phyloP scores from a whole-genome alignment of 805 yeast genomes.

The Pichia nanzhaoensis region DNA sequence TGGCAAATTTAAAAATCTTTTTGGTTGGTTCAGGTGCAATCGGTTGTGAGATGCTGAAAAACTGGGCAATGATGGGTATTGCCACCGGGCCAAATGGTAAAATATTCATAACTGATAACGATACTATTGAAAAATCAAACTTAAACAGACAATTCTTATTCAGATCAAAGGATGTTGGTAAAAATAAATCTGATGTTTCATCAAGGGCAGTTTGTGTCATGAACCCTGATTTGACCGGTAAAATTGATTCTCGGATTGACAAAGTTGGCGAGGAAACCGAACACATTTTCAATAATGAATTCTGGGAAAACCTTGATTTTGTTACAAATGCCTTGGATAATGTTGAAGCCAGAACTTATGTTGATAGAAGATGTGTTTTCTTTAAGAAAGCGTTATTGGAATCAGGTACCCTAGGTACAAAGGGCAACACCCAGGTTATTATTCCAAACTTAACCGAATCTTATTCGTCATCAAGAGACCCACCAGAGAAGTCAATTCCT shows the following conservation, averaged over 20 bases:
- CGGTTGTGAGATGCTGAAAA: constrained; percentile 97
- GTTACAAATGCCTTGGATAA: constrained; percentile 97
- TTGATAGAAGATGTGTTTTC: constrained; percentile 93
- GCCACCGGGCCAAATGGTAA: constrained; percentile 89
- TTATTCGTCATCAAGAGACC: constrained; percentile 93
- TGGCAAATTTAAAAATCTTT: constrained; percentile 76
- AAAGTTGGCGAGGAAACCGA: constrained; percentile 95
- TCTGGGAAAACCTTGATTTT: constrained; percentile 79
- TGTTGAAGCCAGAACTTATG: constrained; percentile 96
- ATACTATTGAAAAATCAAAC: constrained; percentile 91
- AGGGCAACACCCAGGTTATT: constrained; percentile 96
- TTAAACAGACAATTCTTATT: constrained; percentile 94
- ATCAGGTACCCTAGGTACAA: constrained; percentile 96
- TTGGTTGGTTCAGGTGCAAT: constrained; percentile 97
- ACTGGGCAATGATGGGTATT: constrained; percentile 95
- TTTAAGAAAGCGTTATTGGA: constrained; percentile 87
- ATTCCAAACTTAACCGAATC: constrained; percentile 93
- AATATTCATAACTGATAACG: constrained; percentile 85
- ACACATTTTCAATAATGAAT: constrained; percentile 70
- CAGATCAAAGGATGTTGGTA: constrained; percentile 91
- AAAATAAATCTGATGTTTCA: constrained; percentile 84
- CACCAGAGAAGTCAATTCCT: constrained; percentile 97
- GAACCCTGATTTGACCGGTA: constrained; percentile 79
- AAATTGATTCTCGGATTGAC: constrained; percentile 69
- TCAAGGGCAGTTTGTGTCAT: constrained; percentile 74